Evolutionary conservation across 2,329 filamentous ascomycete genomes (phyloP).

Genomic region (Ampelomyces quisqualis): DNA sequence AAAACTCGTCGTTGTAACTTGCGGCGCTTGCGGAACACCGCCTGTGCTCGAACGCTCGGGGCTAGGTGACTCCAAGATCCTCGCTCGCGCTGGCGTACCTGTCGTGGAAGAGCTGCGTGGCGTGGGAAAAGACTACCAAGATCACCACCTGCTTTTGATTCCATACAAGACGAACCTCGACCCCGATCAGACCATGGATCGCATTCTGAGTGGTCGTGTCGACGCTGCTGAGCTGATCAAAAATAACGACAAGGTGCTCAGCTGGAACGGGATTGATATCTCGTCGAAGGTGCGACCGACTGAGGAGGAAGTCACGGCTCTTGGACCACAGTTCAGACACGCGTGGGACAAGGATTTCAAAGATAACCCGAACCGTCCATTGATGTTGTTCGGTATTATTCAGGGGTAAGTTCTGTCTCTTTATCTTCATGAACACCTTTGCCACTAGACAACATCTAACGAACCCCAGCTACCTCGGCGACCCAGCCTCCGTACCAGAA

Average conservation of each 20-base stretch:
- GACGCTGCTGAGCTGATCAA: constrained; percentile 50
- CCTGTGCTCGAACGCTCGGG: constrained; percentile 63
- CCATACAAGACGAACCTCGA: constrained; percentile 53
- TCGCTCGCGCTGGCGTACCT: constrained; percentile 54
- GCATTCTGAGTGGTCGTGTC: constrained; percentile 52
- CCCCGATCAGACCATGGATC: constrained; percentile 56
- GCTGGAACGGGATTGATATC: constrained; percentile 61
- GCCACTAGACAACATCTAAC: constrained; percentile 3
- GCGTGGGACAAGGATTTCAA: constrained; percentile 61
- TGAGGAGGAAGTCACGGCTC: constrained; percentile 52
- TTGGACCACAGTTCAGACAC: constrained; percentile 56
- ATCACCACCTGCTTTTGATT: constrained; percentile 59
- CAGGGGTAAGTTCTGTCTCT: constrained; percentile 30
- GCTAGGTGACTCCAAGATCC: constrained; percentile 55
- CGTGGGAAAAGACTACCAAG: constrained; percentile 65
- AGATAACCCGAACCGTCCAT: constrained; percentile 48
- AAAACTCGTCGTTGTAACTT: constrained; percentile 56
- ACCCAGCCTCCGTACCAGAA: constrained; percentile 34
- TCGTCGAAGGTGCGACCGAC: constrained; percentile 58
- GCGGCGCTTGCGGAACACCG: constrained; percentile 57
- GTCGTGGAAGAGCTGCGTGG: constrained; percentile 59
- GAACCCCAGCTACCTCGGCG: constrained; percentile 29
- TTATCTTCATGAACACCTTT: background rate
- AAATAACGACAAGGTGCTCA: constrained; percentile 53
- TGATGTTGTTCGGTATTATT: constrained; percentile 50